Evolutionary conservation across 208 protist species (phyloP), one percentile per base, ranked within the genome.

Genomic region (Plasmodiophora brassicae): DNA sequence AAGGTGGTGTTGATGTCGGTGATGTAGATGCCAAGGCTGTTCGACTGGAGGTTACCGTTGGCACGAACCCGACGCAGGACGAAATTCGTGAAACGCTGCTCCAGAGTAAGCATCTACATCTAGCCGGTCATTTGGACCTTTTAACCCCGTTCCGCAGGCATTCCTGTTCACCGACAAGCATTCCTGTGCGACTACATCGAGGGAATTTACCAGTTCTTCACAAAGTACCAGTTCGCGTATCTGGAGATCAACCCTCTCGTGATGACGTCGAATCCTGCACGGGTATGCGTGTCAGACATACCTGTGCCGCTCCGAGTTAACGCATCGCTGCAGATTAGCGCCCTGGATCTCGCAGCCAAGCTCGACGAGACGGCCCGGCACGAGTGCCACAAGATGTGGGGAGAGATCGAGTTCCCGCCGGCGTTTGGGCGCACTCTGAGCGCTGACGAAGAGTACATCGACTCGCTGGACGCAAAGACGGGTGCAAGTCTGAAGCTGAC

Each of bases 401-500:
- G 93, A 65, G 39, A 90, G 28, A 86, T 96, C 39, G 83, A 92
- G 45, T 96, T 96, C 89, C 95, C 95, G 32, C 78, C 91, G 38
- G 94, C 94, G 44, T 96, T 96, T 86, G 95, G 95, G 28, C 90
- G 93, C 35, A 84, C 46, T 0, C 39, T 89, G n/a, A 86, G 39
- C 25, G 88, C 91, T 45, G 95, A 96, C 72, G 95, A 96, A 91
- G 88, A 43, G 5, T 95, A 92, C 88, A 93, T 96, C 46, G 89
- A 90, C 46, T 89, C 91, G 28, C 90, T 96, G 5, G 95, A 96
- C 89, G 91, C 88, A 36, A 96, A 96, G 91, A 94, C 93, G 45
- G 95, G 95, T 46, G 94, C 95, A 0, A 95, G 93, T 22, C 90
- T 96, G 32, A 96, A 96, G 90, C 86, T 96, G 0, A 96, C 95